Conservation (phyloP, 306 rosid species). For the Gastrolobium bilobum region DNA sequence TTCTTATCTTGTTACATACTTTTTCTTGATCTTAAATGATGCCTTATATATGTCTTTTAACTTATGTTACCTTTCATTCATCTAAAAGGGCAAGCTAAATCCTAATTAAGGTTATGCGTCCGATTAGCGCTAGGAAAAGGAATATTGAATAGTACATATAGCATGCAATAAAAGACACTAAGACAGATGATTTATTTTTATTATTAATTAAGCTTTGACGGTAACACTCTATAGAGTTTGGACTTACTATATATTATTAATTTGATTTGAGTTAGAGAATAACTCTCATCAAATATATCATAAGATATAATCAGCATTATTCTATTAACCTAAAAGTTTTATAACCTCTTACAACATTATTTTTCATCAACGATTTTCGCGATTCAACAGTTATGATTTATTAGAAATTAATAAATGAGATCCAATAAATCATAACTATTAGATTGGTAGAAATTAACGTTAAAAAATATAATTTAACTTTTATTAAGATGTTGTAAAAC, state of each 20-base stretch:
- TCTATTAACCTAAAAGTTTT: no score
- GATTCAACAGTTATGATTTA: no score
- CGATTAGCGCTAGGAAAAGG: neutral
- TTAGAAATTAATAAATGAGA: no score
- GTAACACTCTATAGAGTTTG: neutral
- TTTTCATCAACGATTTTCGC: no score
- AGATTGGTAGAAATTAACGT: no score
- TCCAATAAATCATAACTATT: no score
- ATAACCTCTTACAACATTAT: no score
- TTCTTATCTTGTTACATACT: neutral
- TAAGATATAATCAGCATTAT: neutral
- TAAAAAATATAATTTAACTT: no score
- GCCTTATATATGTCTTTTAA: neutral
- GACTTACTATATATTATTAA: neutral
- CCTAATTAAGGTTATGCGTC: neutral
- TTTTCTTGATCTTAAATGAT: neutral
- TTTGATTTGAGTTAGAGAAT: neutral
- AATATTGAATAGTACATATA: neutral
- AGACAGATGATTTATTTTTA: neutral
- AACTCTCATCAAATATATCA: neutral
- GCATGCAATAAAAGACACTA: conserved; percentile 12
- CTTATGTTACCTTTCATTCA: neutral
- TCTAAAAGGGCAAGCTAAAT: neutral
- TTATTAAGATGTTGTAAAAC: no score
- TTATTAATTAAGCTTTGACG: neutral